Base-by-base conservation (phyloP, 495 filamentous ascomycete species). In the Beverwykella pulmonaria region DNA sequence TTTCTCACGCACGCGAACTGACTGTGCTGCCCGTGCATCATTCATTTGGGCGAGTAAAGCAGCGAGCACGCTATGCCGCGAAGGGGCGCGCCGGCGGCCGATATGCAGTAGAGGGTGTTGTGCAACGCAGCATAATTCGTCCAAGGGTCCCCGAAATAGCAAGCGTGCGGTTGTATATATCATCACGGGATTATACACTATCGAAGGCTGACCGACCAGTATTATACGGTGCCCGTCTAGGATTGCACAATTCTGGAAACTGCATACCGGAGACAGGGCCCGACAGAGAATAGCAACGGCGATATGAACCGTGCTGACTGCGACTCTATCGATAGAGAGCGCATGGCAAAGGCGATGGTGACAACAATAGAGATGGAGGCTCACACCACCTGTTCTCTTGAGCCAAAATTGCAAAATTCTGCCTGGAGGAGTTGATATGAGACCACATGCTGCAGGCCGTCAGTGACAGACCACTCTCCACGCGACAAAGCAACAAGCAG, bases 121-220 rank as follows among this genome's bases (percentile, higher is more conserved):
- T 68, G 65, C 65, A 48, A 56, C 44, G 32, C 52, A 55, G 67
- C 67, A 69, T 41, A 69, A 69, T 64, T 69, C 64, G 53, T 27
- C 67, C 48, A 22, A 26, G 52, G n/a, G 46, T 23, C 44, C 67
- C 67, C 54, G 29, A 69, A 69, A 69, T 69, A 69, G 67, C 53
- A 59, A 59, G 32, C 39, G 44, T 15, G n/a, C 25, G 32, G 53
- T 64, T 69, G 67, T 61, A 64, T 65, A 59, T n/a, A 67, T 19
- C 26, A 54, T 62, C 32, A 47, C 63, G 56, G 57, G 57, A 56
- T 39, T 29, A 54, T 22, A 44, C 44, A 32, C 15, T 61, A 61
- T 61, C 56, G 64, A 56, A 41, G 48, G 67, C 67, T 69, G 67
- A 64, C 67, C 47, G 49, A 1, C 27, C 48, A 54, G 39, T 14